These are phyloP conservation scores for Fraxinus xanthoxyloides DNA, from an alignment of 305 asterid genomes.

Conservation along the genomic window DNA sequence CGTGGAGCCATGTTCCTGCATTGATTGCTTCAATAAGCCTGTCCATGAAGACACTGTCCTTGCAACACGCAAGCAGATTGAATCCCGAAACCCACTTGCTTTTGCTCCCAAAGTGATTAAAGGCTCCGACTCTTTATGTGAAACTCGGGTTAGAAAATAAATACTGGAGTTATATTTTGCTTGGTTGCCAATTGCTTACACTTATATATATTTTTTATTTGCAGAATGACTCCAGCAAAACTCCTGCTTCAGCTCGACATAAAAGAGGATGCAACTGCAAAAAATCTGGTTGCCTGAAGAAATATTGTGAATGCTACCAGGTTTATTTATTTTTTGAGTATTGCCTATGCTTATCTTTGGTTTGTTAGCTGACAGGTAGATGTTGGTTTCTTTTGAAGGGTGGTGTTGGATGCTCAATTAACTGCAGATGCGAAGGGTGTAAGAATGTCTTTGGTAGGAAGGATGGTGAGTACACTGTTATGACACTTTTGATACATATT, in stretches of 20 bases:
- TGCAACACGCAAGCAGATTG: conserved; percentile 89
- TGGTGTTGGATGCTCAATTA: conserved; percentile 93
- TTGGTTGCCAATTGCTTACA: background rate
- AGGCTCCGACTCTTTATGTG: conserved; percentile 45
- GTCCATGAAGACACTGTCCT: conserved; percentile 83
- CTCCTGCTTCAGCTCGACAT: conserved; percentile 98
- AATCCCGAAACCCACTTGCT: conserved; percentile 93
- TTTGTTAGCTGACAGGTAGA: conserved; percentile 28
- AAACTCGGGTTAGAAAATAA: conserved; percentile 45
- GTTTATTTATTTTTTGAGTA: conserved; percentile 32
- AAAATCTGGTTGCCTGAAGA: conserved; percentile 91
- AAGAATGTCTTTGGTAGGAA: conserved; percentile 83
- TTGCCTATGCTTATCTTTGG: background rate
- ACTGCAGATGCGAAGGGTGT: conserved; percentile 99
- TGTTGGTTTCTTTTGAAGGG: conserved; percentile 46
- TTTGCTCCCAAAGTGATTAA: conserved; percentile 94
- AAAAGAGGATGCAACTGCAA: conserved; percentile 99
- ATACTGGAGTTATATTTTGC: background rate
- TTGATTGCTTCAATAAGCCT: conserved; percentile 90
- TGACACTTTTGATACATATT: background rate
- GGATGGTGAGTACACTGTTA: conserved; percentile 53
- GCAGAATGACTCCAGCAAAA: conserved; percentile 74
- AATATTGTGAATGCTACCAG: conserved; percentile 98
- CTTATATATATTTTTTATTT: conserved; percentile 14
- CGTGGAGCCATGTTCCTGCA: conserved; percentile 92